Conservation (phyloP, 768 basidiomycete species). For the Boletus sp. region DNA sequence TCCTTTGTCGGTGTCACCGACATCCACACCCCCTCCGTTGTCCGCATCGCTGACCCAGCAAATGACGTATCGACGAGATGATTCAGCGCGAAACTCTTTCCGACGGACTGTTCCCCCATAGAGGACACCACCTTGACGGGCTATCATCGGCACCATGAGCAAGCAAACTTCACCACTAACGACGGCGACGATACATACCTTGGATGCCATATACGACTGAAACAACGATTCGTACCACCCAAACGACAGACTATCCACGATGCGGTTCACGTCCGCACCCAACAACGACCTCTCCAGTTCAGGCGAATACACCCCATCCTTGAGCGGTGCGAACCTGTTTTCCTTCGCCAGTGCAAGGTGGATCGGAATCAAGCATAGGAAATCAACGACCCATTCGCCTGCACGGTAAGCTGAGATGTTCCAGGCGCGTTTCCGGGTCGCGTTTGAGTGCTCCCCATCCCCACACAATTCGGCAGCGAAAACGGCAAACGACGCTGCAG, state of each 20-base stretch:
- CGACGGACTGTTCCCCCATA: slow-evolving; percentile 69
- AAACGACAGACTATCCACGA: slow-evolving; percentile 54
- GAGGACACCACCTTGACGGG: slow-evolving; percentile 66
- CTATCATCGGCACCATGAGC: slow-evolving; percentile 26
- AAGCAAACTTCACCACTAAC: accelerated
- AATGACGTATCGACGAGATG: slow-evolving; percentile 65
- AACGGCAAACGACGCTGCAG: slow-evolving; percentile 28
- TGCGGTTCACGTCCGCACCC: slow-evolving; percentile 57
- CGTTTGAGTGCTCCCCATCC: background rate
- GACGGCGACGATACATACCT: slow-evolving; percentile 31
- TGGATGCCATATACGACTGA: slow-evolving; percentile 58
- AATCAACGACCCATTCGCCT: slow-evolving; percentile 63
- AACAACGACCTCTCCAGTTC: slow-evolving; percentile 52
- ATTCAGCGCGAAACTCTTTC: slow-evolving; percentile 58
- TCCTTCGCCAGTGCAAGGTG: slow-evolving; percentile 60
- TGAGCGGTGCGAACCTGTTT: slow-evolving; percentile 60
- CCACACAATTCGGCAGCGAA: slow-evolving; percentile 23
- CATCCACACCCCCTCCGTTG: slow-evolving; percentile 69
- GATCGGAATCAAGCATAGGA: slow-evolving; percentile 63
- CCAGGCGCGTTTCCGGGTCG: slow-evolving; percentile 15
- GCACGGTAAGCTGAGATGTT: slow-evolving; percentile 40
- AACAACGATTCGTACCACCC: slow-evolving; percentile 69
- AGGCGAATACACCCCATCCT: slow-evolving; percentile 53
- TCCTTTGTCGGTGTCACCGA: slow-evolving; percentile 61
- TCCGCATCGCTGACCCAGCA: slow-evolving; percentile 65